phyloP scores from a whole-genome alignment of 2,329 filamentous ascomycete genomes.

The Biscogniauxia mediterranea region DNA sequence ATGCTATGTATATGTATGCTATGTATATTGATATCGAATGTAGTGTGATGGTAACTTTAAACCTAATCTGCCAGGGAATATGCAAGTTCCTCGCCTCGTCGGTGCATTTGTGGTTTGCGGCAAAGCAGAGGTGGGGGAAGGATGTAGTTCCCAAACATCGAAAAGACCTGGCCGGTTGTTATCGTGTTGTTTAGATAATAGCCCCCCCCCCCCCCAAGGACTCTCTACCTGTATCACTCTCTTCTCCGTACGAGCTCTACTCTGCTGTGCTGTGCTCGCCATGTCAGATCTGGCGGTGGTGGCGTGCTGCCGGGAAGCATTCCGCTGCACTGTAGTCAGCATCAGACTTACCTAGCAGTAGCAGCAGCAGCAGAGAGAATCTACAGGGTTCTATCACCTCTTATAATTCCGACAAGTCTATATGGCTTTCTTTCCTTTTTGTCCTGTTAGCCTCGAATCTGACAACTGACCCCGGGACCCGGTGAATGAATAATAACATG shows the following conservation, averaged over 20 bases:
- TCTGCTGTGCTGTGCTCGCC: background rate
- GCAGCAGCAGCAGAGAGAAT: too few relatives aligned
- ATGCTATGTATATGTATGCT: background rate
- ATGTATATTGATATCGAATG: background rate
- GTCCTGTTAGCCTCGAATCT: background rate
- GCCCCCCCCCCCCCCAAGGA: too few relatives aligned
- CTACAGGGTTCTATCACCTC: too few relatives aligned
- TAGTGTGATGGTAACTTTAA: background rate
- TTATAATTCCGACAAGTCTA: too few relatives aligned
- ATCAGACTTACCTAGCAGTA: background rate
- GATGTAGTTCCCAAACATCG: too few relatives aligned
- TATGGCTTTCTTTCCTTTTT: background rate
- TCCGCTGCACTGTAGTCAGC: background rate
- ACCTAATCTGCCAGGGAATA: background rate
- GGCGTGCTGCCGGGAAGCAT: background rate
- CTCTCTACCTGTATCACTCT: too few relatives aligned
- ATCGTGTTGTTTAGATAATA: too few relatives aligned
- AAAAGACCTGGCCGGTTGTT: too few relatives aligned
- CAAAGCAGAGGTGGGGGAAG: background rate
- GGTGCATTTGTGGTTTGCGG: background rate
- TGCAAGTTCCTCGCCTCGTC: background rate
- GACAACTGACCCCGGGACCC: too few relatives aligned
- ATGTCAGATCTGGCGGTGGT: background rate
- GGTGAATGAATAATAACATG: background rate
- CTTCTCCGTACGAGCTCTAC: too few relatives aligned